phyloP scores from a whole-genome alignment of 1,284 basidiomycete species.

The Ceratobasidium sp. region DNA sequence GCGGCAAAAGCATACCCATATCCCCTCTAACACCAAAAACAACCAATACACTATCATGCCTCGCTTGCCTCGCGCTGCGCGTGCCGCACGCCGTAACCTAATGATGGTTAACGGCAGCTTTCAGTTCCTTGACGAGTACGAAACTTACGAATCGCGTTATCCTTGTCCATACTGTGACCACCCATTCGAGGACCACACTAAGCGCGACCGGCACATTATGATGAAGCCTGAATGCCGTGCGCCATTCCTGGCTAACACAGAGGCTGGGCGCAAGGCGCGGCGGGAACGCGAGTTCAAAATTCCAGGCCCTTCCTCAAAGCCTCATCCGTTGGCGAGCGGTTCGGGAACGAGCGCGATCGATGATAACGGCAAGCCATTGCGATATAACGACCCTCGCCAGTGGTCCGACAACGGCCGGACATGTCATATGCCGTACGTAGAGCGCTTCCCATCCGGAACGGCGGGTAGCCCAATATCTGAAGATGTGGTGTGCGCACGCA shows the following conservation, averaged over 20 bases:
- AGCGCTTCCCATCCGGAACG: slow-evolving; percentile 15
- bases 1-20: too few relatives aligned
- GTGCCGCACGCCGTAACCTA: neutral
- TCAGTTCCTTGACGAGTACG: neutral
- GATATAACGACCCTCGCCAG: neutral
- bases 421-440: neutral
- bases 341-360: too few relatives aligned
- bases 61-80: neutral
- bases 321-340: neutral
- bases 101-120: slow-evolving; percentile 5
- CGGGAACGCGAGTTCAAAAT: slow-evolving; percentile 21
- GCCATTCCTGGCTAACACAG: neutral
- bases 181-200: neutral
- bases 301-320: neutral
- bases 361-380: neutral
- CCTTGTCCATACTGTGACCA: slow-evolving; percentile 13
- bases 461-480: slow-evolving; percentile 17
- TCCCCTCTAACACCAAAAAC: neutral
- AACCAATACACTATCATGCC: neutral
- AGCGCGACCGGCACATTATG: slow-evolving; percentile 25
- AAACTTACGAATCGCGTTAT: neutral
- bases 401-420: slow-evolving; percentile 9
- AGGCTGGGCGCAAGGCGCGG: neutral
- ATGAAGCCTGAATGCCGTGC: neutral
- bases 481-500: neutral